These are phyloP conservation scores for Gloeopeniophorella convolvens DNA, from an alignment of 768 basidiomycete species.

Conservation along the genomic window DNA sequence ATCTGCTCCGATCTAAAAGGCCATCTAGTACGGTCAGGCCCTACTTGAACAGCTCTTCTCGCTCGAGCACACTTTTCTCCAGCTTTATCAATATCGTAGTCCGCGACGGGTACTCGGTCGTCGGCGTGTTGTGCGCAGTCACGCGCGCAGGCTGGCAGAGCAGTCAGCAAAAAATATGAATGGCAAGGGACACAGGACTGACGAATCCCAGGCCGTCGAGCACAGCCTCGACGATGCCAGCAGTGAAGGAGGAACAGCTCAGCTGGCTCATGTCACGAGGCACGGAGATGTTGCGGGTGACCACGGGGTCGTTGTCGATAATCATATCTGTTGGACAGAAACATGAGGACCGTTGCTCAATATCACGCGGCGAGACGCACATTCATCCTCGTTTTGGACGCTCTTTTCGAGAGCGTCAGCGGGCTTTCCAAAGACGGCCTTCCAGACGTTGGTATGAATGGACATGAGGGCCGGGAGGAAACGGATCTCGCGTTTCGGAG, in stretches of 20 bases:
- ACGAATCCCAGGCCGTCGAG: conserved; percentile 93
- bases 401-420: conserved; percentile 96
- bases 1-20: conserved; percentile 9
- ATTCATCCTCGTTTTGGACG: conserved; percentile 95
- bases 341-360: conserved; percentile 10
- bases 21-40: neutral
- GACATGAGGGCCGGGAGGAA: conserved; percentile 89
- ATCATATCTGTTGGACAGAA: conserved; percentile 73
- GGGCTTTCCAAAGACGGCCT: conserved; percentile 85
- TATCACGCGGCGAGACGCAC: conserved; percentile 35
- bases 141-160: conserved; percentile 83
- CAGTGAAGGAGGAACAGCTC: conserved; percentile 95
- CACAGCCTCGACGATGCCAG: conserved; percentile 95
- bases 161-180: conserved; percentile 2
- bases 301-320: conserved; percentile 89
- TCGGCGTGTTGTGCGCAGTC: conserved; percentile 91
- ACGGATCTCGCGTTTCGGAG: conserved; percentile 89
- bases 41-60: conserved; percentile 87
- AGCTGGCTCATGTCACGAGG: conserved; percentile 91
- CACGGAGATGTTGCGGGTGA: conserved; percentile 89
- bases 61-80: conserved; percentile 85
- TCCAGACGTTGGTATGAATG: conserved; percentile 94
- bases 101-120: conserved; percentile 67
- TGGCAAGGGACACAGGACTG: conserved; percentile 31
- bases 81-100: conserved; percentile 98